These are phyloP conservation scores for Stellera chamaejasme DNA, from an alignment of 345 rosid genomes.

Conservation along the genomic window DNA sequence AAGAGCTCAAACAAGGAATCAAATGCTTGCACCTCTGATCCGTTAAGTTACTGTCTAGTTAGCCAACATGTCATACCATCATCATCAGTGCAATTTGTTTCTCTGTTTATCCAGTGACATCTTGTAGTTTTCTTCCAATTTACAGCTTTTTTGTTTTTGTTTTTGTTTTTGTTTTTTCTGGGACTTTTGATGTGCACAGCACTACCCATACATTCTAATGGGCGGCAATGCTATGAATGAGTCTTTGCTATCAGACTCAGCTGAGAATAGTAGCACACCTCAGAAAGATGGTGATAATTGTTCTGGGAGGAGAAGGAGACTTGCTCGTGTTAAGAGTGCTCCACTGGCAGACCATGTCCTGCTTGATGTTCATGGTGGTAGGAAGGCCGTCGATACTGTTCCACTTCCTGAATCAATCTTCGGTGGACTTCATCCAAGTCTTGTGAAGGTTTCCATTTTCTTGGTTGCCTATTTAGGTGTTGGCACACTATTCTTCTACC, in stretches of 20 bases:
- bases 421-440: slow-evolving; percentile 35
- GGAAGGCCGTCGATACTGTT: slow-evolving; percentile 5
- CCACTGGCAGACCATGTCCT: slow-evolving; percentile 41
- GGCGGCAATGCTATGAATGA: slow-evolving; percentile 32
- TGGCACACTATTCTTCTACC: slow-evolving; percentile 56
- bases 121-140: not conserved
- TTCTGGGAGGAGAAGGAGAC: slow-evolving; percentile 31
- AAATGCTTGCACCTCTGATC: too few species aligned
- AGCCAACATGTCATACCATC: too few species aligned
- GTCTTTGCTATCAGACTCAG: slow-evolving; percentile 38
- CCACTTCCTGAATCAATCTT: slow-evolving; percentile 28
- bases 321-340: slow-evolving; percentile 62
- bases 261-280: slow-evolving; percentile 12
- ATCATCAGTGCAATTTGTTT: too few species aligned
- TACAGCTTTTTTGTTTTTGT: too few species aligned
- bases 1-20: too few species aligned
- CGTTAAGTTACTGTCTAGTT: too few species aligned
- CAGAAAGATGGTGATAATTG: slow-evolving; percentile 12
- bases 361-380: slow-evolving; percentile 10
- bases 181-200: slow-evolving; percentile 2
- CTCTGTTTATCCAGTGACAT: not conserved
- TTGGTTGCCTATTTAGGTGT: slow-evolving; percentile 41
- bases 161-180: too few species aligned
- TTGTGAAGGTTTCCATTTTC: slow-evolving; percentile 29
- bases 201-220: slow-evolving; percentile 24